Base-by-base conservation (phyloP, 2,329 filamentous ascomycete genomes). In the Fusarium kyushuense region DNA sequence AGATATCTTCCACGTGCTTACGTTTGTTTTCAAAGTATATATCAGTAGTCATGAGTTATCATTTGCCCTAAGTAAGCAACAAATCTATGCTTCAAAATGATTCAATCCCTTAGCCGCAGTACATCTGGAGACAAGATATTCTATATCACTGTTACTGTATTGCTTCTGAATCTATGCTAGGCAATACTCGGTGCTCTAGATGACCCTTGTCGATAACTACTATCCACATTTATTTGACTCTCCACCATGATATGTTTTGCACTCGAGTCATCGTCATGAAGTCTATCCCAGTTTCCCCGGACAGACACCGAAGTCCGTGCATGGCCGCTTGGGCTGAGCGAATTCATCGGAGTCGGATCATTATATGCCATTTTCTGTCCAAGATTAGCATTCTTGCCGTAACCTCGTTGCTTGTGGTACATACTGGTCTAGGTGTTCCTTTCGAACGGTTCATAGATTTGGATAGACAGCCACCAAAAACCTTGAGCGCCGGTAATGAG, bases 191-290 rank as follows among this genome's bases (percentile, higher is more conserved):
- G 13, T 4, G 17, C 32, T 21, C 7, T 38, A 9, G 25, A 38
- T 1, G 47, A 27, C 5, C 25, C 47, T 14, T 27, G 12, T n/a
- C 25, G 2, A 19, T 23, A 27, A n/a, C 21, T 41, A 1, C n/a
- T 47, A 3, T 54, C 42, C 1, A 54, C 29, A 2, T 54, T 30
- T 5, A 54, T 23, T 13, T 33, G 16, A 13, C 27, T 51, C 14
- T 49, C 43, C 4, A 40, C 21, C 10, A 65, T 65, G 7, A 65
- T 68, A 17, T 65, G 56, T 16, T 60, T 45, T 17, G 56, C 41
- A 27, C 60, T 69, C 2, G 63, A 64, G 27, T 61, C 53, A 4
- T 67, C 65, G 5, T 65, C 59, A 0, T 60, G 48, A 3, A 68
- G 32, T 13, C 63, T 30, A n/a, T 61, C 65, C 52, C 63, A 68